A percentile compares a stretch with the other conserved stretches of the same genome.
phyloP scores from a whole-genome alignment of 2,329 filamentous ascomycete species.

The Ceratocystis alfenasii region DNA sequence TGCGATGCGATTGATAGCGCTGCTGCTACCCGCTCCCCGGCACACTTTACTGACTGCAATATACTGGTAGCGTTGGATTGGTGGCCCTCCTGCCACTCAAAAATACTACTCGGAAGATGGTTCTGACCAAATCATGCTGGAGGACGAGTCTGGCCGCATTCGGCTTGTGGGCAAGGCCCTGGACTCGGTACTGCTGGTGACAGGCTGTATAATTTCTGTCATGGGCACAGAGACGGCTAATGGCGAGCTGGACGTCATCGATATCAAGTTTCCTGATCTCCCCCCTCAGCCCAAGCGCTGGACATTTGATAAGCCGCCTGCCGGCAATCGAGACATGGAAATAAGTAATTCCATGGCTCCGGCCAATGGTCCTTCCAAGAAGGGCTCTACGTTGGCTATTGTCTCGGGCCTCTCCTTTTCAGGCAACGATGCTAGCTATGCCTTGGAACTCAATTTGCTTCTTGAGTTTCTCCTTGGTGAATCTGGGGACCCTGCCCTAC shows the following conservation, averaged over 20 bases:
- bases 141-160: constrained; percentile 88
- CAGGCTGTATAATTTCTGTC: constrained; percentile 86
- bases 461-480: constrained; percentile 84
- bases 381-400: constrained; percentile 51
- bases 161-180: constrained; percentile 62
- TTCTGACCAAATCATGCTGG: constrained; percentile 65
- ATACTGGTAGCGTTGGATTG: constrained; percentile 63
- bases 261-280: constrained; percentile 78
- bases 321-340: constrained; percentile 37
- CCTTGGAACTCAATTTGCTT: constrained; percentile 63
- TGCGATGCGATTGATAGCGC: not conserved
- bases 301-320: constrained; percentile 47
- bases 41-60: not conserved
- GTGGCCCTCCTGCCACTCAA: constrained; percentile 61
- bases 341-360: constrained; percentile 41
- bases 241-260: constrained; percentile 85
- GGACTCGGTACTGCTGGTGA: constrained; percentile 61
- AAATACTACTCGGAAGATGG: constrained; percentile 59
- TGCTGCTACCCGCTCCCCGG: not conserved
- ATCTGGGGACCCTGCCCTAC: constrained; percentile 47
- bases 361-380: constrained; percentile 33
- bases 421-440: constrained; percentile 58
- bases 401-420: constrained; percentile 81
- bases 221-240: constrained; percentile 87
- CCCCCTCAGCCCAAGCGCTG: constrained; percentile 71